Evolutionary conservation across 176 grass and related monocot genomes (phyloP), one percentile per base, ranked within the genome.

Genomic region (Typha latifolia): DNA sequence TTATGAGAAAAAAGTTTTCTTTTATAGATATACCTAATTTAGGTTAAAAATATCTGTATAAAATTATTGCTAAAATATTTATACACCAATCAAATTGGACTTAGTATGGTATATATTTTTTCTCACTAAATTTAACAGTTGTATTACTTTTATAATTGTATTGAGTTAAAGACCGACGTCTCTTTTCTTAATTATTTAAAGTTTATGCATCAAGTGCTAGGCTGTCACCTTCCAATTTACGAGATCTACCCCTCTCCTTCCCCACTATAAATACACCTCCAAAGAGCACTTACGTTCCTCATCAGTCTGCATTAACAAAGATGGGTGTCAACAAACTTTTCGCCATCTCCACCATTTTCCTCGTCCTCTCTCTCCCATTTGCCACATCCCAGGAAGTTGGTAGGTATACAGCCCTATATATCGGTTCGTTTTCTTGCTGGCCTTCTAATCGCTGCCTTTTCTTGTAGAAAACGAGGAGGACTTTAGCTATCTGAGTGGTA

Each of bases 401-500:
- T 22, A 63, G 3, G 51, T 23, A 27, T 26, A 9, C 37, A 10
- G 0, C 18, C n/a, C 14, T 27, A 4, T 23, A 66, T 5, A n/a
- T 12, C 23, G n/a, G 2, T 14, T 12, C 5, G 9, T 48, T 65
- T 51, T 11, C n/a, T 56, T 32, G 6, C 12, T 63, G 12, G 3
- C 62, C 26, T 62, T 4, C 4, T 51, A 2, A 0, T n/a, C 12
- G 48, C 63, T 67, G 11, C 53, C 32, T 22, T 62, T 66, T 74
- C 12, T 6, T 68, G 12, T 57, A 85, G 90, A 95, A 2, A 12
- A 67, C 0, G 80, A 89, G 87, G 27, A 37, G 23, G 82, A 85
- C 56, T 96, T 88, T 76, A 84, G 71, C 83, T 96, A 96, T 48
- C 0, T 18, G 4, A 22, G 0, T 0, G 76, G 80, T 7, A 70